Base-by-base conservation (phyloP, 768 basidiomycete genomes). In the Kwoniella heveanensis region DNA sequence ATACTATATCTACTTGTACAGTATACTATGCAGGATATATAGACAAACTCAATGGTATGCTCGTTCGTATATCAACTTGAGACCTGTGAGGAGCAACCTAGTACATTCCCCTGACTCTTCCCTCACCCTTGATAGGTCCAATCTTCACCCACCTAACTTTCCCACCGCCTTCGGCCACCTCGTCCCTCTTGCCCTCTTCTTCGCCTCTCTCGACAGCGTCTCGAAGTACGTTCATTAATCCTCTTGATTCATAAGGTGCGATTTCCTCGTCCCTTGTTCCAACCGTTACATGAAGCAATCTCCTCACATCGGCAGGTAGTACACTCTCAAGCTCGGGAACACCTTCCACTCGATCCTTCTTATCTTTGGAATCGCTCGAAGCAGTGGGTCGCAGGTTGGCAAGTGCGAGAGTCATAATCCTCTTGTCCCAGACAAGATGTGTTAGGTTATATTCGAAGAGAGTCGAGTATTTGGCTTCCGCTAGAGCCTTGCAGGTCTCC, bases 251-350 rank as follows among this genome's bases (percentile, higher is more conserved):
- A 24, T 89, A 85, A 1, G 91, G 83, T 0, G 72, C 62, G 2
- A 93, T 82, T 8, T 80, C 80, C 12, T 77, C 76, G 46, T 83
- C 74, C 53, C 74, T 71, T 17, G 91, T 94, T 8, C 91, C 96
- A 5, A 97, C 87, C 0, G 96, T 98, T 59, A 98, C 85, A 75
- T 98, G 96, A 71, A 94, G 78, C 61, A 85, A 64, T 6, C 80
- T 70, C 58, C 81, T 82, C 12, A 88, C 68, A 13, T 84, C 82
- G 5, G 82, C 76, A 0, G 84, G 81, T 17, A 91, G 80, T 60
- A 82, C 80, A 26, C 80, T 78, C 1, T 72, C 80, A 1, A 72
- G 54, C 39, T 67, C 57, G 17, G 73, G 75, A 26, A 66, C 72
- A 9, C 57, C 48, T 13, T 58, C 80, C 1, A 74, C 73, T 3